Conservation (phyloP, 2,329 filamentous ascomycete genomes). For the Nigrospora osmanthi region DNA sequence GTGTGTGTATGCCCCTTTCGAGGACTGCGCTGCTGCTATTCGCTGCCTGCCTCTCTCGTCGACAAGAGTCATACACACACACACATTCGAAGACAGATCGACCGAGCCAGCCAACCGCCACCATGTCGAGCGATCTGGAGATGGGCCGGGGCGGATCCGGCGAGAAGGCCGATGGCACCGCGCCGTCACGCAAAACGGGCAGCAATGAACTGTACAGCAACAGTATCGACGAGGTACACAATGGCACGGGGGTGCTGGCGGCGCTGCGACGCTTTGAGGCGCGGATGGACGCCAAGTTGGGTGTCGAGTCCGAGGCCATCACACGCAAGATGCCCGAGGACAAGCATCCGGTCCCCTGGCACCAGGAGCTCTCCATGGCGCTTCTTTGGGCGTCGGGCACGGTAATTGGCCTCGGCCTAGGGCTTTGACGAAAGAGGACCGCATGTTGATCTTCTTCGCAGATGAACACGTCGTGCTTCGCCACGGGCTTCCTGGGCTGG, state of each 20-base stretch:
- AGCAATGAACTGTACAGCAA: neutral
- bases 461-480: constrained; percentile 43
- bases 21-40: no score
- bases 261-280: neutral
- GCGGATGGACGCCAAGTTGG: constrained; percentile 34
- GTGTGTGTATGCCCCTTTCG: no score
- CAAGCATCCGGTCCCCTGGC: constrained; percentile 22
- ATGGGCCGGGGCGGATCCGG: neutral
- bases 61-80: no score
- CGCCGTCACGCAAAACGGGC: neutral
- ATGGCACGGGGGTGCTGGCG: neutral
- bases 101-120: neutral
- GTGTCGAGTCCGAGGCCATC: constrained; percentile 39
- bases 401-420: no score
- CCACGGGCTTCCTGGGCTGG: constrained; percentile 42
- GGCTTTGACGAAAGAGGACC: no score
- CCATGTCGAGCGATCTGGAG: neutral
- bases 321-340: constrained; percentile 36
- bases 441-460: no score
- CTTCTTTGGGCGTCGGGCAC: constrained; percentile 43
- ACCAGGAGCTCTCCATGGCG: constrained; percentile 31
- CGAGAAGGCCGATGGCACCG: neutral
- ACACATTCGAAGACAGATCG: no score
- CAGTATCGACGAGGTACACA: neutral
- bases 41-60: no score